phyloP scores from a whole-genome alignment of 345 rosid species.

The Ricinus communis region DNA sequence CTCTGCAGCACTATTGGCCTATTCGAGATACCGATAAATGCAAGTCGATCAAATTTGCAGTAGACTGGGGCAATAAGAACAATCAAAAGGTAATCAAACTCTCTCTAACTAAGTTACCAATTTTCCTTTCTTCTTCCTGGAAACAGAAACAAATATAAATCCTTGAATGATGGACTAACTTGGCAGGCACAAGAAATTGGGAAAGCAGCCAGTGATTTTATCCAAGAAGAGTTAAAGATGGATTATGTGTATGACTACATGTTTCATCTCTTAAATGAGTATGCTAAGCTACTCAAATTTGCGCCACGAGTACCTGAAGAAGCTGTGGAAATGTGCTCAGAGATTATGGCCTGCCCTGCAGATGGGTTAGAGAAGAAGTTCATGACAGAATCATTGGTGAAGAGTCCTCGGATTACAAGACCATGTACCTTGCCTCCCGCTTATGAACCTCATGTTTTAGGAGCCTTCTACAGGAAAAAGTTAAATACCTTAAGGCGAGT shows the following conservation, averaged over 20 bases:
- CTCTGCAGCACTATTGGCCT: conserved; percentile 25
- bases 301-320: conserved; percentile 42
- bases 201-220: conserved; percentile 43
- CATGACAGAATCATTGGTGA: conserved; percentile 53
- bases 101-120: not conserved
- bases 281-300: conserved; percentile 49
- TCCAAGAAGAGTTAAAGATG: conserved; percentile 45
- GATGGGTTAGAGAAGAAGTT: conserved; percentile 37
- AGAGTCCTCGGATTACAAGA: conserved; percentile 34
- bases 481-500: conserved; percentile 24
- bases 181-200: conserved; percentile 54
- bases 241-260: conserved; percentile 57
- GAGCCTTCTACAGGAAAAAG: conserved; percentile 29
- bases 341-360: conserved; percentile 41
- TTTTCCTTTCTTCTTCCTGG: not conserved
- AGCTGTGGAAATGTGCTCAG: conserved; percentile 40
- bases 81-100: conserved; percentile 1
- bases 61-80: conserved; percentile 22
- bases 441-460: conserved; percentile 26
- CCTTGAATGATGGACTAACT: not conserved
- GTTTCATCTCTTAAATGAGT: conserved; percentile 48
- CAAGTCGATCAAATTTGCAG: conserved; percentile 23
- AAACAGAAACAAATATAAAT: too few relatives aligned
- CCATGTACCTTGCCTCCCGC: conserved; percentile 54
- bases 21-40: conserved; percentile 12